phyloP scores from a whole-genome alignment of 2,329 filamentous ascomycete species.

The Cyphellophora attinorum region DNA sequence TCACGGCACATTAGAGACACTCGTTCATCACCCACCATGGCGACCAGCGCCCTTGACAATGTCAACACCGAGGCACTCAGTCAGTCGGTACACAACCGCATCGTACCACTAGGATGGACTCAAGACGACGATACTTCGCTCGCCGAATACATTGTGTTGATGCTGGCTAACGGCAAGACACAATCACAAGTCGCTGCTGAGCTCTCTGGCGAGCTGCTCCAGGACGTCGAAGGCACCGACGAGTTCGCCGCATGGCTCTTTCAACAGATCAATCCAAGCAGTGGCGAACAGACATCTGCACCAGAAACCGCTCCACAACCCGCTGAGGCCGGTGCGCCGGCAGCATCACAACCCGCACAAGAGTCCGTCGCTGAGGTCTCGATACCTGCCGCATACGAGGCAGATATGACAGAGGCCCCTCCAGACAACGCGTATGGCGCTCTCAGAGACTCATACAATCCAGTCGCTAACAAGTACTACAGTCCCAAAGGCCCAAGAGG shows the following conservation, averaged over 20 bases:
- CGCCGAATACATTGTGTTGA: conserved; percentile 92
- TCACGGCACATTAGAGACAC: too few relatives aligned
- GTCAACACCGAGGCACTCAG: conserved; percentile 78
- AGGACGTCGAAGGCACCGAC: conserved; percentile 71
- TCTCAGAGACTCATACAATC: background rate
- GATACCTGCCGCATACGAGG: conserved; percentile 16
- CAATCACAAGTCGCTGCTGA: conserved; percentile 83
- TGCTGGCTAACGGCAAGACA: conserved; percentile 92
- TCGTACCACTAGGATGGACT: conserved; percentile 88
- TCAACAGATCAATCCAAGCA: conserved; percentile 53
- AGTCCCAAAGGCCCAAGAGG: conserved; percentile 92
- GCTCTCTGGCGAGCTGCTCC: conserved; percentile 77
- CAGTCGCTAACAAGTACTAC: conserved; percentile 8
- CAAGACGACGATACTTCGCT: conserved; percentile 72
- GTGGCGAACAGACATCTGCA: conserved; percentile 6
- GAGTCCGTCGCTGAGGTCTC: conserved; percentile 45
- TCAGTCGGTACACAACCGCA: conserved; percentile 74
- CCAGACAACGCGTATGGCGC: conserved; percentile 19
- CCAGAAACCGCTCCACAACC: conserved; percentile 3
- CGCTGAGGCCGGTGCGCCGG: background rate
- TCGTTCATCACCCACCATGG: conserved; percentile 14
- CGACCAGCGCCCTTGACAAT: conserved; percentile 51
- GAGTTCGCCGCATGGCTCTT: conserved; percentile 94
- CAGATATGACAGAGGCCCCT: conserved; percentile 16
- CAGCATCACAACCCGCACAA: conserved; percentile 53